Conservation (phyloP, 1,284 basidiomycete genomes). For the Coniferiporia weirii region DNA sequence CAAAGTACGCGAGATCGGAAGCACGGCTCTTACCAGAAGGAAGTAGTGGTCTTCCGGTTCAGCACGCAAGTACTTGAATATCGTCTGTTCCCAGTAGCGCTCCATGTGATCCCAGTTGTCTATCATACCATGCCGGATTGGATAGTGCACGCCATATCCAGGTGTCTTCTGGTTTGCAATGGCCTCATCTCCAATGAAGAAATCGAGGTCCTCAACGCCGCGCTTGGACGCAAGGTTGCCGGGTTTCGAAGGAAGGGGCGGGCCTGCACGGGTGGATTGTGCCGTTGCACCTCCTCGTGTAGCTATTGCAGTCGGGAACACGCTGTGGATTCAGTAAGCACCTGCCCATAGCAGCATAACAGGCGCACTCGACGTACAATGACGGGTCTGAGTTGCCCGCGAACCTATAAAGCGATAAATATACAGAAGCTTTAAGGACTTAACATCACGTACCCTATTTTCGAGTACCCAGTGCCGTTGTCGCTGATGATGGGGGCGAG, state of each 20-base stretch:
- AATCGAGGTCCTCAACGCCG: constrained; percentile 98
- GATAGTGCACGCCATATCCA: constrained; percentile 93
- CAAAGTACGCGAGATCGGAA: constrained; percentile 1
- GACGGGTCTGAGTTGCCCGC: constrained; percentile 99
- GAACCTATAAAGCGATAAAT: constrained; percentile 53
- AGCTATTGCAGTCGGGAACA: constrained; percentile 95
- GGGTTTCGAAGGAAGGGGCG: constrained; percentile 79
- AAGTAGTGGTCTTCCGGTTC: constrained; percentile 99
- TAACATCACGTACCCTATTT: constrained; percentile 76
- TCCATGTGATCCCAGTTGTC: constrained; percentile 99
- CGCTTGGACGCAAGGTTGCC: constrained; percentile 93
- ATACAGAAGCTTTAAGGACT: constrained; percentile 2
- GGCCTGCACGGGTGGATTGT: constrained; percentile 58
- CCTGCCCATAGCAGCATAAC: not conserved
- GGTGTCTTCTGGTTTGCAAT: constrained; percentile 88
- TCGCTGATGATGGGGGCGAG: constrained; percentile 92
- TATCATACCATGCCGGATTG: constrained; percentile 96
- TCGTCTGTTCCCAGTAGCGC: constrained; percentile 98
- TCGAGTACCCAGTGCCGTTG: constrained; percentile 97
- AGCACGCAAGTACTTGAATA: constrained; percentile 98
- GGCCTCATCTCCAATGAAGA: constrained; percentile 99
- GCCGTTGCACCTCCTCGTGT: constrained; percentile 63
- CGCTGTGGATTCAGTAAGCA: constrained; percentile 40
- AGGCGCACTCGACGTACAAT: constrained; percentile 55
- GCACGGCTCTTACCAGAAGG: constrained; percentile 60